phyloP scores from a whole-genome alignment of 208 protist genomes.

The Acanthamoeba triangularis region DNA sequence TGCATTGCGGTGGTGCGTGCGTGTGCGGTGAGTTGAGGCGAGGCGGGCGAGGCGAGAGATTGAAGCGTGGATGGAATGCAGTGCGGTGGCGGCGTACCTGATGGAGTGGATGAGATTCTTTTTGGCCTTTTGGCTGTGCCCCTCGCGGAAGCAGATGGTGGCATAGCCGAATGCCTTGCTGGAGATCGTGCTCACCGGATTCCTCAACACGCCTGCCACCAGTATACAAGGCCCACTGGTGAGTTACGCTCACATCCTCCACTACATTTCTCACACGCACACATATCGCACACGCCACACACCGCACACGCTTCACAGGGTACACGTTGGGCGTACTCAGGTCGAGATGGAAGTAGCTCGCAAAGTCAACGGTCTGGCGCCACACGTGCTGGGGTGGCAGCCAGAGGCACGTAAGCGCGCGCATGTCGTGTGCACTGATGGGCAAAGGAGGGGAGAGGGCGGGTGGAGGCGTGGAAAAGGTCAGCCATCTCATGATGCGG shows the following conservation, averaged over 20 bases:
- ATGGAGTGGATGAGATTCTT: conserved; percentile 62
- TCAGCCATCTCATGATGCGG: too few relatives aligned
- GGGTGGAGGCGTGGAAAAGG: too few relatives aligned
- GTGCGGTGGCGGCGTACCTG: background rate
- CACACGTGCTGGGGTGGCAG: background rate
- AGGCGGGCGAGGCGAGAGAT: too few relatives aligned
- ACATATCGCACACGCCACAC: background rate
- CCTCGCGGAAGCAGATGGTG: conserved; percentile 49
- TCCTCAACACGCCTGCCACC: background rate
- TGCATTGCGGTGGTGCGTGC: too few relatives aligned
- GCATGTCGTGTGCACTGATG: background rate
- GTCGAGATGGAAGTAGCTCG: background rate
- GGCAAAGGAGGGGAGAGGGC: too few relatives aligned
- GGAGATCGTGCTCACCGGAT: conserved; percentile 19
- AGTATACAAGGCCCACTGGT: background rate
- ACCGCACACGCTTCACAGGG: too few relatives aligned
- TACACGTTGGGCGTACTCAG: background rate
- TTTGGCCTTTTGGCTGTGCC: background rate
- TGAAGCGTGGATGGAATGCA: background rate
- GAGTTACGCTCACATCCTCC: too few relatives aligned
- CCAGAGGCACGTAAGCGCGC: background rate
- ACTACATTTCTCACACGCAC: too few relatives aligned
- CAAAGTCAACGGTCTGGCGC: background rate
- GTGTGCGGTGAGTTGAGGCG: too few relatives aligned
- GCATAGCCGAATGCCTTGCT: conserved; percentile 62